A percentile compares a stretch with the other conserved stretches of the same genome.
Conservation (phyloP, 345 rosid species). For the Eucalyptus microcorys region DNA sequence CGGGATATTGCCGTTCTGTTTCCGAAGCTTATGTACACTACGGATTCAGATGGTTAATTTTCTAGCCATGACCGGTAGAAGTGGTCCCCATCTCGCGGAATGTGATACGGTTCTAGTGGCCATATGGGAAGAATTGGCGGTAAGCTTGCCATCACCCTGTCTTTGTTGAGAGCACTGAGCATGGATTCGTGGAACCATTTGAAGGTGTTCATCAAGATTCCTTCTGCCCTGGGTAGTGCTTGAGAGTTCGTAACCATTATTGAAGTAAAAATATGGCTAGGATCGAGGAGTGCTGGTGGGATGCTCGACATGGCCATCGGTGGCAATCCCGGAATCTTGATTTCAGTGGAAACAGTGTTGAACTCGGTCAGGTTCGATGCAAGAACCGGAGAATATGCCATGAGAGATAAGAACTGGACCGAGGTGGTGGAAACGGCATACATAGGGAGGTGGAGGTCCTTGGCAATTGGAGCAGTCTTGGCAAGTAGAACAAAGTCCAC, state of each 20-base stretch:
- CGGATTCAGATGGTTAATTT: conserved; percentile 10
- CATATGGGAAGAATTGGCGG: conserved; percentile 17
- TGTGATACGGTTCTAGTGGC: conserved; percentile 8
- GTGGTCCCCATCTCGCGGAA: not conserved
- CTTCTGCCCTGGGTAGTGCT: not conserved
- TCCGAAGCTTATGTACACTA: conserved; percentile 27
- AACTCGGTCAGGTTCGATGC: not conserved
- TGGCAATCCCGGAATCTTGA: conserved; percentile 16
- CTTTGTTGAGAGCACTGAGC: not conserved
- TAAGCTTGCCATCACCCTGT: not conserved
- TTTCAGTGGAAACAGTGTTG: not conserved
- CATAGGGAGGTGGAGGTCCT: conserved; percentile 3
- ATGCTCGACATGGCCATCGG: conserved; percentile 11
- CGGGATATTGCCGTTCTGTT: conserved; percentile 16
- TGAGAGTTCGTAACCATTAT: not conserved
- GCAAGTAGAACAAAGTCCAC: conserved; percentile 6
- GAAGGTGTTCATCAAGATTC: conserved; percentile 21
- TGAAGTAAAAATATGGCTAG: not conserved
- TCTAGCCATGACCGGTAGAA: conserved; percentile 15
- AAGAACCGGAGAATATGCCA: not conserved
- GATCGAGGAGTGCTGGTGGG: conserved; percentile 9
- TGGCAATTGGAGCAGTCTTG: not conserved
- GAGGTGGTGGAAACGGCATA: conserved; percentile 14
- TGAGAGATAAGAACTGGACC: conserved; percentile 5
- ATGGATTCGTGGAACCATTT: conserved; percentile 14